A percentile compares a stretch with the other conserved stretches of the same genome.
phyloP scores from a whole-genome alignment of 169 alveolate genomes.

The Plasmodium vivax region DNA sequence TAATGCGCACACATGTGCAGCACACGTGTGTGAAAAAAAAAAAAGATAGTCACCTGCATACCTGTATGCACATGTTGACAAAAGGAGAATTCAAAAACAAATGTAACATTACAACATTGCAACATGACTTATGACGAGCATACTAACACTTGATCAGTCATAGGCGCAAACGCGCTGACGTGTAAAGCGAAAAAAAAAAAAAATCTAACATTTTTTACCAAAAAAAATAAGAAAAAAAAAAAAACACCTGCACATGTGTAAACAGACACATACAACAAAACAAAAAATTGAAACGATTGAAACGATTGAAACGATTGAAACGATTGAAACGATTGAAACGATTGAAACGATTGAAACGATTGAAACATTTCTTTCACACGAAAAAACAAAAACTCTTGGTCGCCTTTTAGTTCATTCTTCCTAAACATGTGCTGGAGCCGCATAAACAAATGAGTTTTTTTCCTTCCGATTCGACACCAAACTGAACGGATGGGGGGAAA shows the following conservation, averaged over 20 bases:
- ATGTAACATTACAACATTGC: background rate
- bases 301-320: too few species aligned
- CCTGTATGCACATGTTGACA: background rate
- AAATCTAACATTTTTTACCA: background rate
- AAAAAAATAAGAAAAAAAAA: background rate
- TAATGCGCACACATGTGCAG: background rate
- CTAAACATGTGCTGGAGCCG: constrained; percentile 92
- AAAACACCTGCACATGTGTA: background rate
- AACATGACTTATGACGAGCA: background rate
- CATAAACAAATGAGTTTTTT: constrained; percentile 89
- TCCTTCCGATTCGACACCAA: constrained; percentile 91
- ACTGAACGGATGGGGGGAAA: constrained; percentile 58
- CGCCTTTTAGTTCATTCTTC: constrained; percentile 90
- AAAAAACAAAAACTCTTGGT: background rate
- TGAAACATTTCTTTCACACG: background rate
- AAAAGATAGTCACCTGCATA: background rate
- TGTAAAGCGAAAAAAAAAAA: background rate
- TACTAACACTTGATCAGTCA: background rate
- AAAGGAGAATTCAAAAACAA: background rate
- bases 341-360: background rate
- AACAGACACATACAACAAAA: background rate
- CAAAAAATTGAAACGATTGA: background rate
- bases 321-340: too few species aligned
- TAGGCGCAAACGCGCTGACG: background rate
- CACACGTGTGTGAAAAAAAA: background rate